A percentile compares a stretch with the other conserved stretches of the same genome.
These are phyloP conservation scores for Diaporthe destruens DNA, from an alignment of 2,329 filamentous ascomycete genomes.

Conservation along the genomic window DNA sequence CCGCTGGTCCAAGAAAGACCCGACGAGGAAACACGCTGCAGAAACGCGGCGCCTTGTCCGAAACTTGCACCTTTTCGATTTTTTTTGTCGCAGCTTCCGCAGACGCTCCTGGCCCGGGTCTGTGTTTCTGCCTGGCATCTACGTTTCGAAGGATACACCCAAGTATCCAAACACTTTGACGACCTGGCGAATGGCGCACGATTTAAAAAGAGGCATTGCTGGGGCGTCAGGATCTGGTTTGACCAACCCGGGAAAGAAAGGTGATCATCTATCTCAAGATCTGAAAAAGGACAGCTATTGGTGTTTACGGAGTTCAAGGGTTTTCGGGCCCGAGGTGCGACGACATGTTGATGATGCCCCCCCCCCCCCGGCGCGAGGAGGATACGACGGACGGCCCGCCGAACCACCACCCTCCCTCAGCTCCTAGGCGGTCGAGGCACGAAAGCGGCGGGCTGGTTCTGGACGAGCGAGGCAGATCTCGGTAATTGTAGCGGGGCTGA, in stretches of 20 bases:
- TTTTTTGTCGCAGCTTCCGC: conserved; percentile 26
- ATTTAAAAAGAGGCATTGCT: conserved; percentile 39
- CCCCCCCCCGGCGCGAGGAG: conserved; percentile 3
- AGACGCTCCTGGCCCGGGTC: conserved; percentile 4
- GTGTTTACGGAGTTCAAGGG: conserved; percentile 39
- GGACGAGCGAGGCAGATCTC: conserved; percentile 14
- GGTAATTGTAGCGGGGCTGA: conserved; percentile 28
- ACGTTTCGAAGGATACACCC: conserved; percentile 33
- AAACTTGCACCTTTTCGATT: conserved; percentile 6
- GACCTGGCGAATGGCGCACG: conserved; percentile 41
- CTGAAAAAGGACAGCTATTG: conserved; percentile 39
- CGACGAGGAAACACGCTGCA: conserved; percentile 20
- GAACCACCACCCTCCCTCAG: not conserved
- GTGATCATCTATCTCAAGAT: conserved; percentile 38
- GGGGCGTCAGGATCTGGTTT: conserved; percentile 40
- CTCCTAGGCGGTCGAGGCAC: conserved; percentile 9
- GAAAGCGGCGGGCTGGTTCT: conserved; percentile 2
- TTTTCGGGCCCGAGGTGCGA: conserved; percentile 26
- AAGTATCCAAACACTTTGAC: conserved; percentile 34
- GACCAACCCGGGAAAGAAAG: conserved; percentile 37
- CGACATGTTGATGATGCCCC: conserved; percentile 28
- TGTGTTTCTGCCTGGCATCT: conserved; percentile 26
- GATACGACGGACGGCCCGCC: not conserved
- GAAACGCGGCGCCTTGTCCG: conserved; percentile 18
- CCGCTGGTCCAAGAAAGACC: conserved; percentile 17